A percentile compares a stretch with the other conserved stretches of the same genome.
Conservation (phyloP, 148 eudicot genomes). For the Rhododendron simsii region DNA sequence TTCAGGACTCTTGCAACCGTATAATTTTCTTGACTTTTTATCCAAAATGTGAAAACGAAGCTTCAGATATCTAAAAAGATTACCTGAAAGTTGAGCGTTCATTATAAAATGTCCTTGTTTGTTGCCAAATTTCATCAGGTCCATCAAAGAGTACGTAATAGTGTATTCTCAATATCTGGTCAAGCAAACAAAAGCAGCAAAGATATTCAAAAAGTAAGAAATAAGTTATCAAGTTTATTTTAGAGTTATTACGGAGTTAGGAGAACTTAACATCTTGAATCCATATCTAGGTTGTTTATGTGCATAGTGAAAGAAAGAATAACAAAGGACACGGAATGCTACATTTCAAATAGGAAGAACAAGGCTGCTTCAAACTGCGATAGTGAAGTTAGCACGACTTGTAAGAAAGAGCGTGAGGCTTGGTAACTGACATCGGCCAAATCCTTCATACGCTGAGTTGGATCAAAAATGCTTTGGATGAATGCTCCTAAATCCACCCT, state of each 20-base stretch:
- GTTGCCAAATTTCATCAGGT: constrained; percentile 73
- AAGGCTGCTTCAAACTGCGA: neutral
- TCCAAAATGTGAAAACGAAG: neutral
- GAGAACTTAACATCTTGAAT: neutral
- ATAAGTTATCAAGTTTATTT: neutral
- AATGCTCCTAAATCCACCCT: constrained; percentile 67
- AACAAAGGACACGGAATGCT: neutral
- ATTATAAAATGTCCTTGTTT: constrained; percentile 56
- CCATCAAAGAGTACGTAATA: constrained; percentile 95
- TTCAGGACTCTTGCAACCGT: neutral
- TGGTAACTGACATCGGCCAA: constrained; percentile 73
- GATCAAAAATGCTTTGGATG: constrained; percentile 74
- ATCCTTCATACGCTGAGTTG: constrained; percentile 84
- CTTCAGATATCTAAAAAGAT: neutral
- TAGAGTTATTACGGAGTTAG: neutral
- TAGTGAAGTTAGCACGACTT: neutral
- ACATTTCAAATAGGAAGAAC: neutral
- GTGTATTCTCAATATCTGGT: constrained; percentile 86
- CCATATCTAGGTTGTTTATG: neutral
- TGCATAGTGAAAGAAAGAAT: neutral
- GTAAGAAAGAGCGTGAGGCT: neutral
- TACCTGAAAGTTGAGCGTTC: constrained; percentile 73
- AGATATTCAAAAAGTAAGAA: neutral
- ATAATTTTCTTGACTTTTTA: neutral
- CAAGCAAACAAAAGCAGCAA: constrained; percentile 17